Base-by-base conservation (phyloP, 2,329 filamentous ascomycete species). In the Hawksworthiomyces lignivorus region DNA sequence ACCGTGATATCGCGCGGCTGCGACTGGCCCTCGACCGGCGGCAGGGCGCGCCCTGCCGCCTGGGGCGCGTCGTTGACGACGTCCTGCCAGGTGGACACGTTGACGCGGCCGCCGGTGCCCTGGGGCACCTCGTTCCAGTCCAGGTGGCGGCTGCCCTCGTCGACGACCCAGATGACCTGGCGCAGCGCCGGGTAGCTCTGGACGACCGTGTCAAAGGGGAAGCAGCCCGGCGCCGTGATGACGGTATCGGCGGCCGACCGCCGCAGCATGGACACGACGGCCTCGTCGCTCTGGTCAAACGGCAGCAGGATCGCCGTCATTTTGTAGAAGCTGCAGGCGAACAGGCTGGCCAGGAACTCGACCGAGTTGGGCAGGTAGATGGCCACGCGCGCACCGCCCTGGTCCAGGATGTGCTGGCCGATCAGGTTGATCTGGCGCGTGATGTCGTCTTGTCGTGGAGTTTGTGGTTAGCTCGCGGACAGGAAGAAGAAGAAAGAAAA, bases 281-380 rank as follows among this genome's bases (percentile, higher is more conserved):
- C 72, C 26, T 83, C 71, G 31, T 84, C 75, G 4, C 82, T 66
- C 48, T 89, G 75, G 54, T 89, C 81, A 59, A 87, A 94, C 1
- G 92, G 90, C 29, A 98, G 69, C 40, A 97, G 69, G 36, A 95
- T 76, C n/a, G 84, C 80, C 10, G 82, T 87, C 53, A 94, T 73
- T 55, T 84, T 84, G 62, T 94, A 90, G 66, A 96, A 97, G 49
- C 86, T 80, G 60, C 85, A 89, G 43, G 89, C 87, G 55, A 98
- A 94, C 17, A 97, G 68, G 7, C 84, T 73, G 26, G 78, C 75
- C 37, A 98, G 68, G 47, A 94, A 79, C 63, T 98, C 92, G 54
- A 94, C 72, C 35, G 88, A 95, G 69, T 98, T 96, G 32, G 89
- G 87, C 43, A 97, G 73, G 61, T 94, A 95, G 49, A 97, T 75